phyloP scores from a whole-genome alignment of 2,329 filamentous ascomycete genomes.

The Malbranchea cinnamomea region DNA sequence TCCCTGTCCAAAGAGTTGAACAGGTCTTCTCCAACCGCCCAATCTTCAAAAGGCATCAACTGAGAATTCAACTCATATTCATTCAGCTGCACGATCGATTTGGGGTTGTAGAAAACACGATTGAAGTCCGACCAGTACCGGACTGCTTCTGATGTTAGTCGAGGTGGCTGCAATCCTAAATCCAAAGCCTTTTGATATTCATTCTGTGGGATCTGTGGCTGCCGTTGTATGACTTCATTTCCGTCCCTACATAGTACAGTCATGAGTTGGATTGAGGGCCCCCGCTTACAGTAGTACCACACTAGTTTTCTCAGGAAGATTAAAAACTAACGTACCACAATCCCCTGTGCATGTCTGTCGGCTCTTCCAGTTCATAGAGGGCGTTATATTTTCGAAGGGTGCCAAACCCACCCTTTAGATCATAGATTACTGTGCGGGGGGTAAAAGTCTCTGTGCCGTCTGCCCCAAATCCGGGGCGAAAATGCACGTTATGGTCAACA shows the following conservation, averaged over 20 bases:
- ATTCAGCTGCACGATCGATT: slow-evolving; percentile 70
- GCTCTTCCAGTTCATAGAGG: slow-evolving; percentile 52
- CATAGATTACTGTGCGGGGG: slow-evolving; percentile 82
- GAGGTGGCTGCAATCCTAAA: slow-evolving; percentile 46
- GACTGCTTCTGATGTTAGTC: slow-evolving; percentile 55
- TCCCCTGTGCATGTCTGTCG: slow-evolving; percentile 21
- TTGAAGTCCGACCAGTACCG: slow-evolving; percentile 96
- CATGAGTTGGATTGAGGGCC: slow-evolving; percentile 4
- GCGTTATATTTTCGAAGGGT: slow-evolving; percentile 76
- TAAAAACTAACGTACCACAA: slow-evolving; percentile 37
- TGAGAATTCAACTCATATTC: slow-evolving; percentile 74
- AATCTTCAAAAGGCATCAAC: slow-evolving; percentile 70
- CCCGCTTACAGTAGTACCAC: background rate
- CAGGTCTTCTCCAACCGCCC: slow-evolving; percentile 57
- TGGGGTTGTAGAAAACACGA: slow-evolving; percentile 80
- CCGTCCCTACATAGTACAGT: slow-evolving; percentile 42
- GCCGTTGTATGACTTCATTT: slow-evolving; percentile 51
- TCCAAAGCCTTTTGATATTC: slow-evolving; percentile 71
- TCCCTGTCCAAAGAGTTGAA: slow-evolving; percentile 61
- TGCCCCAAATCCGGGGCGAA: slow-evolving; percentile 64
- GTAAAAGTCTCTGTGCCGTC: slow-evolving; percentile 86
- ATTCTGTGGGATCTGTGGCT: slow-evolving; percentile 51
- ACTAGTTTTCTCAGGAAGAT: background rate
- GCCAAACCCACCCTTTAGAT: slow-evolving; percentile 87
- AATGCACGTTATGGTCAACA: slow-evolving; percentile 76